These are phyloP conservation scores for Linderniella brevidens DNA, from an alignment of 257 asterid species.

Conservation along the genomic window DNA sequence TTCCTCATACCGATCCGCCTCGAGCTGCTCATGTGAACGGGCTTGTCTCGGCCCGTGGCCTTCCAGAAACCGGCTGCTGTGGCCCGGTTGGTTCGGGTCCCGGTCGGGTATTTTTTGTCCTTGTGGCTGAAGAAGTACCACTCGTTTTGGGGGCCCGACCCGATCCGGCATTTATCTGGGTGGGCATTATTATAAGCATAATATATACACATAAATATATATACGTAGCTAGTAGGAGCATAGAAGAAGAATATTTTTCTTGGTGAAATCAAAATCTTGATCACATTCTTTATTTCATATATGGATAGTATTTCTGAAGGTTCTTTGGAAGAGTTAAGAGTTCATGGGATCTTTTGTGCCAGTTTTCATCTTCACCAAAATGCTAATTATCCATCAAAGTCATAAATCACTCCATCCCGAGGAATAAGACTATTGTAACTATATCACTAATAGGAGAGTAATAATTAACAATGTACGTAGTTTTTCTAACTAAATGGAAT, in stretches of 20 bases:
- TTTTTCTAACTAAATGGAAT: no score
- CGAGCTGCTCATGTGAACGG: slow-evolving; percentile 28
- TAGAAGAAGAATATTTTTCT: not conserved
- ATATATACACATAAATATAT: not conserved
- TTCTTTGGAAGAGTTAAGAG: no score
- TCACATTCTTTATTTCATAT: slow-evolving; percentile 1
- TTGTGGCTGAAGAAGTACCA: slow-evolving; percentile 76
- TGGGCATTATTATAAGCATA: not conserved
- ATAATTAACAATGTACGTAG: no score
- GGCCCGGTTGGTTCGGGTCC: slow-evolving; percentile 61
- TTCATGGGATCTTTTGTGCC: no score
- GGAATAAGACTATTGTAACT: no score
- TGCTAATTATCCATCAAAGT: no score
- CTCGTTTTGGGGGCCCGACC: slow-evolving; percentile 57
- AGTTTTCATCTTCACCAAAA: no score
- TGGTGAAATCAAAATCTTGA: slow-evolving; percentile 9
- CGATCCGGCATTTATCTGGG: slow-evolving; percentile 50
- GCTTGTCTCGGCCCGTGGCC: slow-evolving; percentile 60
- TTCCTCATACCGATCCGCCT: slow-evolving; percentile 61
- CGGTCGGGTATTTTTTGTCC: slow-evolving; percentile 64
- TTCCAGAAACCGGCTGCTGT: slow-evolving; percentile 70
- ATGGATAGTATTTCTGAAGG: no score
- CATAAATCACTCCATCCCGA: no score
- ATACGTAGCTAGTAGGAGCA: no score
- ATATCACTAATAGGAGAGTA: no score